phyloP scores from a whole-genome alignment of 306 rosid genomes.

The Rubus parviflorus region DNA sequence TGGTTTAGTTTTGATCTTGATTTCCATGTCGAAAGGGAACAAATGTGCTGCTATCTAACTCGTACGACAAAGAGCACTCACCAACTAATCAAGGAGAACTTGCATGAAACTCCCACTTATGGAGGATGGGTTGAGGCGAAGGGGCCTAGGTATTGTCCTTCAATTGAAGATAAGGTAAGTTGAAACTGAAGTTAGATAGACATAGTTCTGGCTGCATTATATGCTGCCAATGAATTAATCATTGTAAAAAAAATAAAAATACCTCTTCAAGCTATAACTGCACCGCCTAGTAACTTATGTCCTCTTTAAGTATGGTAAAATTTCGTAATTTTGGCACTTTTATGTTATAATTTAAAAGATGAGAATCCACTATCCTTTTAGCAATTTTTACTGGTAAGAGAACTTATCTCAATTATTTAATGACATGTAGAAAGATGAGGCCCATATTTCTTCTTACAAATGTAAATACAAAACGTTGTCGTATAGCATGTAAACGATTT shows the following conservation, averaged over 20 bases:
- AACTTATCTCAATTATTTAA: background rate
- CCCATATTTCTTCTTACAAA: background rate
- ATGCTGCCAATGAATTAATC: background rate
- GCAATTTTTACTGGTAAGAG: background rate
- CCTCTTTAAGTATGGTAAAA: background rate
- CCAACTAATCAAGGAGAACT: slow-evolving; percentile 82
- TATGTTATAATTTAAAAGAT: background rate
- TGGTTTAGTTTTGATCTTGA: slow-evolving; percentile 99
- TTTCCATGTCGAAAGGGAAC: slow-evolving; percentile 89
- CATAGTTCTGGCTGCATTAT: background rate
- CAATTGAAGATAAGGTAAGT: slow-evolving; percentile 93
- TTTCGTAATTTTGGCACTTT: background rate
- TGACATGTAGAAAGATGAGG: background rate
- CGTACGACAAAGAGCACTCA: slow-evolving; percentile 90
- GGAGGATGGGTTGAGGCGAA: slow-evolving; percentile 99
- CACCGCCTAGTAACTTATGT: background rate
- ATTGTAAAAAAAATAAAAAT: background rate
- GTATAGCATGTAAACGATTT: background rate
- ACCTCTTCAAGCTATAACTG: background rate
- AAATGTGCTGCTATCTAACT: slow-evolving; percentile 95
- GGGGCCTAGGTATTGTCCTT: slow-evolving; percentile 99
- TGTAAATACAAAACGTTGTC: background rate
- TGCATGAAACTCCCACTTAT: slow-evolving; percentile 96
- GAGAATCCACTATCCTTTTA: background rate
- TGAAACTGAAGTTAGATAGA: background rate